Conservation (phyloP, 148 eudicot species). For the Amaranthus palmeri region DNA sequence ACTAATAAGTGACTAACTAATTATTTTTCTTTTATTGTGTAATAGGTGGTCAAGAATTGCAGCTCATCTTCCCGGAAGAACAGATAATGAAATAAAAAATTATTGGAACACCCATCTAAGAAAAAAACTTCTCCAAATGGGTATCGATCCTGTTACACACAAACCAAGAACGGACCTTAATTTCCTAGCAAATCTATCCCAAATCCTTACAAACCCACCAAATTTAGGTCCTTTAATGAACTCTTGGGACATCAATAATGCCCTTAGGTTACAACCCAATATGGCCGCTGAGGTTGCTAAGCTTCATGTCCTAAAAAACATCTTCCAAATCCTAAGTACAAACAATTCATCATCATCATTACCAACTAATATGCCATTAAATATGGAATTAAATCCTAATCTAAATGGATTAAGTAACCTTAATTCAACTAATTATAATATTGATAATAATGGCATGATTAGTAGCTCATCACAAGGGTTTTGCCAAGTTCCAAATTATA, state of each 20-base stretch:
- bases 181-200: conserved; percentile 40
- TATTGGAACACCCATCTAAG: conserved; percentile 64
- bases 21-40: not conserved
- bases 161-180: conserved; percentile 43
- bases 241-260: conserved; percentile 31
- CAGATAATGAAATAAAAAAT: conserved; percentile 68
- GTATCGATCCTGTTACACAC: conserved; percentile 57
- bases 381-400: conserved; percentile 18
- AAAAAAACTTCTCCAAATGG: conserved; percentile 45
- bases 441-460: not conserved
- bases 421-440: not conserved
- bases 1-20: not conserved
- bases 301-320: conserved; percentile 51
- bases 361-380: conserved; percentile 10
- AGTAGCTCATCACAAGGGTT: conserved; percentile 20
- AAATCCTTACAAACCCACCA: conserved; percentile 32
- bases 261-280: conserved; percentile 34
- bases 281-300: conserved; percentile 37
- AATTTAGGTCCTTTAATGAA: conserved; percentile 32
- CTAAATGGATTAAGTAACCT: conserved; percentile 7
- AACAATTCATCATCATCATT: conserved; percentile 12
- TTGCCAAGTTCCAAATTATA: conserved; percentile 8
- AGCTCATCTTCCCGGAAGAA: conserved; percentile 51
- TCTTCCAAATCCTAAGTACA: conserved; percentile 41
- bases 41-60: conserved; percentile 65